Evolutionary conservation across 768 basidiomycete species (phyloP).

Genomic region (Amanita pallidorosea): DNA sequence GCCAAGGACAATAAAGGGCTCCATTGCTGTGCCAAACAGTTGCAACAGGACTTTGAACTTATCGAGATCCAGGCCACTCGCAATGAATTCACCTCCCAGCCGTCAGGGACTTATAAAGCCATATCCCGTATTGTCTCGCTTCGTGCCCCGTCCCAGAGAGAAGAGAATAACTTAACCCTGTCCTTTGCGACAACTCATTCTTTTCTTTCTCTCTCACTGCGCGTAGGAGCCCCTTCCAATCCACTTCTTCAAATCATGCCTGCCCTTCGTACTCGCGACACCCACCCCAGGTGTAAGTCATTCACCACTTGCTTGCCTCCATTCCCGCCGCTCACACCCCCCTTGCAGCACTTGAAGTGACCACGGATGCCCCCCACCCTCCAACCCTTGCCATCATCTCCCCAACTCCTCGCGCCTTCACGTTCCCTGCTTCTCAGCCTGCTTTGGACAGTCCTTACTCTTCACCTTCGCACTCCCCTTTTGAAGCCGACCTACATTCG

Average conservation of each 20-base stretch:
- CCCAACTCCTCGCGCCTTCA: slow-evolving; percentile 62
- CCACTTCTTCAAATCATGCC: slow-evolving; percentile 47
- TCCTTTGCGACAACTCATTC: slow-evolving; percentile 37
- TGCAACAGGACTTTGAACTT: slow-evolving; percentile 15
- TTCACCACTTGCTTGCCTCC: background rate
- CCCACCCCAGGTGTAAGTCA: slow-evolving; percentile 38
- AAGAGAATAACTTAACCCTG: slow-evolving; percentile 37
- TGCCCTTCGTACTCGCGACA: slow-evolving; percentile 71
- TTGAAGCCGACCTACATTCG: slow-evolving; percentile 59
- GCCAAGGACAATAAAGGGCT: slow-evolving; percentile 36
- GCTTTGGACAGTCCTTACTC: slow-evolving; percentile 54
- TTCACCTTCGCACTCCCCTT: slow-evolving; percentile 59
- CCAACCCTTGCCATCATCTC: slow-evolving; percentile 53
- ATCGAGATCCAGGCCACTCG: slow-evolving; percentile 25
- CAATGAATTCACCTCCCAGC: slow-evolving; percentile 17
- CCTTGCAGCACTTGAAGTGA: slow-evolving; percentile 61
- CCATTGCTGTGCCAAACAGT: slow-evolving; percentile 30
- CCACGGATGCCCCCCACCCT: slow-evolving; percentile 47
- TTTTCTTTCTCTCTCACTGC: slow-evolving; percentile 21
- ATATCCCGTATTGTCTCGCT: slow-evolving; percentile 43
- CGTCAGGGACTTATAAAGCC: slow-evolving; percentile 45
- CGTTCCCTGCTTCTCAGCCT: slow-evolving; percentile 49
- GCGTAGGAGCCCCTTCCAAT: slow-evolving; percentile 19
- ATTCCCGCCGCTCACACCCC: slow-evolving; percentile 3
- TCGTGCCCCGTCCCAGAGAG: slow-evolving; percentile 45